Base-by-base conservation (phyloP, 495 filamentous ascomycete species). In the Xeromyces bisporus region DNA sequence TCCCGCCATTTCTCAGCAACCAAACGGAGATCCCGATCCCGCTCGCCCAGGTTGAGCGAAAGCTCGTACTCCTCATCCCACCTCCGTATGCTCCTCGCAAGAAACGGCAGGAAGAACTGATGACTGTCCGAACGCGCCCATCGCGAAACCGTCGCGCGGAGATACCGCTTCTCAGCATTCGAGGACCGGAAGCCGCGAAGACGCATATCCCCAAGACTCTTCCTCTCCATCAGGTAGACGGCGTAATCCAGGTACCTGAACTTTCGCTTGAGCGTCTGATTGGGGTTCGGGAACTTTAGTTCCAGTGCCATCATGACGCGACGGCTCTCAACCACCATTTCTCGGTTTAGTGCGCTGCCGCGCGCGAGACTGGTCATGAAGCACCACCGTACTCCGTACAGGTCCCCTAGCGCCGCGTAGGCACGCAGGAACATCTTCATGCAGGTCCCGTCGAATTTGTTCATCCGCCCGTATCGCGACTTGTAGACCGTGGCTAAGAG, bases 361-460 rank as follows among this genome's bases (percentile, higher is more conserved):
- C 55, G 55, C 16, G 52, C 35, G 9, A 64, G 42, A 1, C 41
- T 48, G 1, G 57, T 54, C 35, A 62, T 24, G 15, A 62, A 37
- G 31, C 57, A 60, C 60, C 60, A 64, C 33, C 60, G 56, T 3
- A 60, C 37, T 2, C 60, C 60, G 10, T 46, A 35, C n/a, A 54
- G 23, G 17, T 58, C 46, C 13, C 44, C 37, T 10, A 37, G 27
- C 2, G 18, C 27, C 6, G 51, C 42, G 32, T 50, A 62, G 2
- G 46, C 54, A 15, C 60, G 58, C n/a, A 59, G 10, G 23, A 60
- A 42, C 41, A 60, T 51, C 35, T 61, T 64, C 39, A 64, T 46
- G 30, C 51, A 54, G 1, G 53, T 48, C 15, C 50, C 53, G 24
- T 56, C 51, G 29, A 64, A 60, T 0, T 42, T 40, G 13, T 41